phyloP scores from a whole-genome alignment of 768 basidiomycete genomes.

The Mycena galopus region DNA sequence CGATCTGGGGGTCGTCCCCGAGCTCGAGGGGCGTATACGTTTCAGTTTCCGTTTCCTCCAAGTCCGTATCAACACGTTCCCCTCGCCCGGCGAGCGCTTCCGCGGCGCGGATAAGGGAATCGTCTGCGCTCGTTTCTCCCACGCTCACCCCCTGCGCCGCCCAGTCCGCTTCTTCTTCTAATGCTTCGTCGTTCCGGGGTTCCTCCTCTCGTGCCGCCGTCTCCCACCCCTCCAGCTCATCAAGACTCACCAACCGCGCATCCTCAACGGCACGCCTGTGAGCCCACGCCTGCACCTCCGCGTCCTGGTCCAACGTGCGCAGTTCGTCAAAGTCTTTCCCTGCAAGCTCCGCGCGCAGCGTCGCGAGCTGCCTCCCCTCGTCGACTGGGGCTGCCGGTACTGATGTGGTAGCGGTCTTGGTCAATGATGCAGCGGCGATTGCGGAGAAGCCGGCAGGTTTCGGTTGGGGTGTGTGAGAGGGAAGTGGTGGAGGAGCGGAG shows the following conservation, averaged over 20 bases:
- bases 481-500: neutral
- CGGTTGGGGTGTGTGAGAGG: neutral
- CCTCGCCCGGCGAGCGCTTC: neutral
- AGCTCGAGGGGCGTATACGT: constrained; percentile 2
- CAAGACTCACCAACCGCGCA: constrained; percentile 30
- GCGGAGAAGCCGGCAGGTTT: neutral
- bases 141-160: neutral
- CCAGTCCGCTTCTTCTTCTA: neutral
- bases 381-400: neutral
- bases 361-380: neutral
- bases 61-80: constrained; percentile 1
- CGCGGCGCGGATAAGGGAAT: neutral
- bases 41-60: neutral
- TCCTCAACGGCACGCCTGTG: constrained; percentile 32
- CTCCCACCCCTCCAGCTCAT: neutral
- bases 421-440: neutral
- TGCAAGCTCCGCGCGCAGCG: constrained; percentile 3
- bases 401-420: neutral
- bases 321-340: constrained; percentile 2
- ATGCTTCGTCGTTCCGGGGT: neutral
- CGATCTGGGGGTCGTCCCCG: constrained; percentile 17
- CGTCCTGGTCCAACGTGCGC: constrained; percentile 8
- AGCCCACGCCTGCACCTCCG: neutral
- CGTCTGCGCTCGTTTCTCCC: neutral
- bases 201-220: neutral